A percentile compares a stretch with the other conserved stretches of the same genome.
These are phyloP conservation scores for Naganishia friedmannii DNA, from an alignment of 768 basidiomycete genomes.

Conservation along the genomic window DNA sequence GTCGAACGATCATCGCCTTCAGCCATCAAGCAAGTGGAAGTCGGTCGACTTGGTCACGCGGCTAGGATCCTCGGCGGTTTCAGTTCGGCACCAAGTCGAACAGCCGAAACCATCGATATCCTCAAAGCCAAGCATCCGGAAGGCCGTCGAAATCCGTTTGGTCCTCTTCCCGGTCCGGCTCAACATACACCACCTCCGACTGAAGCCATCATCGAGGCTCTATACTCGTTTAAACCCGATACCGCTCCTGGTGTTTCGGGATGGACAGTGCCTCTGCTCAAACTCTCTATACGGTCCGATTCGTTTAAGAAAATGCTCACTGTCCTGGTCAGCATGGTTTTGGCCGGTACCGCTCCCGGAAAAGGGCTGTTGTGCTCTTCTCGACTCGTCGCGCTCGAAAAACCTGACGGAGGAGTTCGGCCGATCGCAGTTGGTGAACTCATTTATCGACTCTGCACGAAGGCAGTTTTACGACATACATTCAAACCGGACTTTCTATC, in stretches of 20 bases:
- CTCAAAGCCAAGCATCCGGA: slow-evolving; percentile 12
- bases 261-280: slow-evolving; percentile 14
- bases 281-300: background rate
- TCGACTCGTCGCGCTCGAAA: slow-evolving; percentile 34
- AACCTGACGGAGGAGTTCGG: slow-evolving; percentile 33
- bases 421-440: slow-evolving; percentile 41
- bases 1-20: background rate
- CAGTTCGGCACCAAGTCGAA: background rate
- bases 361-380: slow-evolving; percentile 26
- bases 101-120: background rate
- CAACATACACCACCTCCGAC: background rate
- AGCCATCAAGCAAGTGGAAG: slow-evolving; percentile 8
- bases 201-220: slow-evolving; percentile 6
- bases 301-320: slow-evolving; percentile 6
- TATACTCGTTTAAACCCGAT: slow-evolving; percentile 9
- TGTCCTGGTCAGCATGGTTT: background rate
- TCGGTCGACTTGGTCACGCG: slow-evolving; percentile 8
- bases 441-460: slow-evolving; percentile 33
- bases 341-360: slow-evolving; percentile 27
- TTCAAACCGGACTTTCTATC: slow-evolving; percentile 20
- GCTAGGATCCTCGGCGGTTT: slow-evolving; percentile 14
- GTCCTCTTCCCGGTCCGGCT: background rate
- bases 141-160: background rate
- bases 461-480: slow-evolving; percentile 28
- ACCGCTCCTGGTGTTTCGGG: slow-evolving; percentile 22